Base-by-base conservation (phyloP, 345 rosid genomes). In the Hypericum perforatum region DNA sequence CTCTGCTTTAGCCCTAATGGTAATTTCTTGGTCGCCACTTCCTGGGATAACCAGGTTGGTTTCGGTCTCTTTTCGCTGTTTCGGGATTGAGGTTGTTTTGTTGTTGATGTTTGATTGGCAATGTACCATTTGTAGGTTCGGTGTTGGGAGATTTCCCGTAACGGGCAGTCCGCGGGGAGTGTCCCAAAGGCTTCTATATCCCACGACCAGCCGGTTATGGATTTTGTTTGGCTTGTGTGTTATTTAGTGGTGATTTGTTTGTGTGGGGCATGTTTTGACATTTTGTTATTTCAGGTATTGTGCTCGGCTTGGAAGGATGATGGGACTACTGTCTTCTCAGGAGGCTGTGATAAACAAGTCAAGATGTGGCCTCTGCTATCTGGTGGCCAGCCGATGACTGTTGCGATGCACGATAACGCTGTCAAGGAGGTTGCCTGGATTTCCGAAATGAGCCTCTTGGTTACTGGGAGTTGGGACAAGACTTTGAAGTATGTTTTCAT, bases 251-350 rank as follows among this genome's bases (percentile, higher is more conserved):
- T 37, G 9, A 10, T 7, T n/a, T 14, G 16, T 2, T 7, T 54
- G 5, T 16, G 37, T 15, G 12, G 50, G 6, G 11, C 57, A 11
- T 36, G 37, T 15, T 37, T 56, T 37, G 49, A 43, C 39, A 41
- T 9, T 5, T 54, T 43, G 6, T 7, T 47, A 45, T 58, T 63
- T n/a, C 54, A 80, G 98, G 94, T 82, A 22, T 62, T 89, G 55
- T 89, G 99, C 76, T 89, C 97, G 36, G 46, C 97, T 40, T 92
- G 97, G 94, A 92, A 92, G 78, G 99, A 89, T 69, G 99, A 92
- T 78, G 99, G 99, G 56, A 83, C 84, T 15, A 75, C 99, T 2
- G 91, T 89, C 37, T 88, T 92, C 65, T 77, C 83, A 47, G 99
- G 92, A 7, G 97, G 99, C 10, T 94, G 99, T 53, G 97, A 94